These are phyloP conservation scores for Eutrema japonicum DNA, from an alignment of 345 rosid genomes.

Conservation along the genomic window DNA sequence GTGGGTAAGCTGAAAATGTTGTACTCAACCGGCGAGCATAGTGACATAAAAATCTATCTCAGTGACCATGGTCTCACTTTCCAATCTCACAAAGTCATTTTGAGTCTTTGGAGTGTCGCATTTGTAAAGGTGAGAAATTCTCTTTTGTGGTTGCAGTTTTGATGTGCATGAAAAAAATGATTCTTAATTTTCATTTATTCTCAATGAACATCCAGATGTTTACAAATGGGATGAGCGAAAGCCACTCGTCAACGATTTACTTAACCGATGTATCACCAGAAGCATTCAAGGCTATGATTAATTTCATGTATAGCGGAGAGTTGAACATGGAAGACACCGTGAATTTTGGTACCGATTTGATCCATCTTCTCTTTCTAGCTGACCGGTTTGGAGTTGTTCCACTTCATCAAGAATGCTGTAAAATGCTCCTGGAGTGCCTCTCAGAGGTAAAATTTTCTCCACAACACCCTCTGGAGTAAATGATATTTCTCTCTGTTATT, in stretches of 20 bases:
- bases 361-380: slow-evolving; percentile 82
- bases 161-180: neutral
- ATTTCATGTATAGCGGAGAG: slow-evolving; percentile 85
- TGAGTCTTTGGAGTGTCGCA: slow-evolving; percentile 87
- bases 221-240: slow-evolving; percentile 98
- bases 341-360: slow-evolving; percentile 72
- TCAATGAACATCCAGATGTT: slow-evolving; percentile 71
- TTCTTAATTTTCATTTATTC: slow-evolving; percentile 11
- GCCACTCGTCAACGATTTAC: slow-evolving; percentile 63
- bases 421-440: slow-evolving; percentile 80
- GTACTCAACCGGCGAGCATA: slow-evolving; percentile 55
- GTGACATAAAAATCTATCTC: slow-evolving; percentile 63
- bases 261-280: slow-evolving; percentile 75
- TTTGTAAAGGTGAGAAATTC: slow-evolving; percentile 77
- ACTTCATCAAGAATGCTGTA: slow-evolving; percentile 98
- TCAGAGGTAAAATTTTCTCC: slow-evolving; percentile 68
- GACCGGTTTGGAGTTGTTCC: slow-evolving; percentile 83
- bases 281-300: slow-evolving; percentile 81
- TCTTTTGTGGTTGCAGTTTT: neutral
- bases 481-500: slow-evolving; percentile 24
- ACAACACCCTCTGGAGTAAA: slow-evolving; percentile 14
- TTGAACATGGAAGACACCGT: slow-evolving; percentile 60
- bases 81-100: slow-evolving; percentile 72
- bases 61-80: slow-evolving; percentile 71
- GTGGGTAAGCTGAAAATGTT: slow-evolving; percentile 61